These are phyloP conservation scores for Pseudogymnoascus sp. DNA, from an alignment of 2,329 filamentous ascomycete species.

Conservation along the genomic window DNA sequence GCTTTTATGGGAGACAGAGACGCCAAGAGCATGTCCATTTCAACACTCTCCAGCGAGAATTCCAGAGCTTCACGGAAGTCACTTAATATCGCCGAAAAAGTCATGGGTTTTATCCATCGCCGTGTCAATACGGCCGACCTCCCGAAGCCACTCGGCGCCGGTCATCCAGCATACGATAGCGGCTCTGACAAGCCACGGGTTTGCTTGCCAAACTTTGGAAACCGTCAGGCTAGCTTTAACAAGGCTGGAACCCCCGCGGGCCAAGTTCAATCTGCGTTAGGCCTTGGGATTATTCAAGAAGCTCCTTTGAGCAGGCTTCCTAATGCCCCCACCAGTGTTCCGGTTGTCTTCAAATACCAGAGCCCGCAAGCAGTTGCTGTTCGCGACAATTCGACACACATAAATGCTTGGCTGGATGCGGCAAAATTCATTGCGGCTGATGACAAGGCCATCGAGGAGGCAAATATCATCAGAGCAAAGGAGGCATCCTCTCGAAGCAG, in stretches of 20 bases:
- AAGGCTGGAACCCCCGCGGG: neutral
- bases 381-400: neutral
- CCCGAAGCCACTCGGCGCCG: neutral
- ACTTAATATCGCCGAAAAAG: neutral
- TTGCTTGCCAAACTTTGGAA: neutral
- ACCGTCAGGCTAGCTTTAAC: neutral
- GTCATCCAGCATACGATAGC: neutral
- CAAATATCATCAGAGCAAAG: neutral
- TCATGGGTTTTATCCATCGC: conserved; percentile 1
- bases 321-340: neutral
- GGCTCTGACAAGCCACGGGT: neutral
- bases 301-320: neutral
- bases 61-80: neutral
- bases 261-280: neutral
- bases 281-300: neutral
- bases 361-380: neutral
- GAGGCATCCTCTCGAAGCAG: neutral
- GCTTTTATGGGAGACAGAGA: neutral
- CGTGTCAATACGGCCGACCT: neutral
- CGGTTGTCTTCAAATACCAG: neutral
- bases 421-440: neutral
- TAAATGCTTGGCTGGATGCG: neutral
- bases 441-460: neutral
- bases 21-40: neutral
- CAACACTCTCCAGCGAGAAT: neutral